A percentile compares a stretch with the other conserved stretches of the same genome.
Evolutionary conservation across 495 filamentous ascomycete species (phyloP).

Genomic region (Penicillium bovifimosum): DNA sequence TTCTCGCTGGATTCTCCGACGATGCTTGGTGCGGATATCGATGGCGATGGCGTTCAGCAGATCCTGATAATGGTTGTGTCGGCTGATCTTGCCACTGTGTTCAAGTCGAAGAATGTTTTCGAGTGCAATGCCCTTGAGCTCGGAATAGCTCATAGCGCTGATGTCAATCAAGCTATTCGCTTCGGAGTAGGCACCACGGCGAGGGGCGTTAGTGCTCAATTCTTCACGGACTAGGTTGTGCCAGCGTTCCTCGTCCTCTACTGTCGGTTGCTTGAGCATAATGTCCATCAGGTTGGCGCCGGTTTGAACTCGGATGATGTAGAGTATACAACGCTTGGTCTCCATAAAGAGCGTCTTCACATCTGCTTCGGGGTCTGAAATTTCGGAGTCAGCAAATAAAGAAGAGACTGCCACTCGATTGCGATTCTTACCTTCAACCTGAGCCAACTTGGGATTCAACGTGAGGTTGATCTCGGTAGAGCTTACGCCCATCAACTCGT

Average conservation of each 20-base stretch:
- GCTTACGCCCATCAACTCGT: conserved; percentile 79
- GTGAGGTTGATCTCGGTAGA: conserved; percentile 89
- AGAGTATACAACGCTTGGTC: conserved; percentile 93
- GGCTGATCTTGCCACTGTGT: conserved; percentile 73
- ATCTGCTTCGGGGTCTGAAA: conserved; percentile 76
- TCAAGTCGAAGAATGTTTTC: conserved; percentile 93
- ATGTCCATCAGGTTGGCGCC: conserved; percentile 92
- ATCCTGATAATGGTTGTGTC: conserved; percentile 94
- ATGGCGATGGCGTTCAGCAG: conserved; percentile 92
- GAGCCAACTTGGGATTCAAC: conserved; percentile 84
- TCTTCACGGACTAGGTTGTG: conserved; percentile 77
- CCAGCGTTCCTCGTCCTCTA: conserved; percentile 90
- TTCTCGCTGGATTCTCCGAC: conserved; percentile 81
- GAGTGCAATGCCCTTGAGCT: conserved; percentile 85
- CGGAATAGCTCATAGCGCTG: conserved; percentile 80
- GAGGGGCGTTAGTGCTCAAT: conserved; percentile 59
- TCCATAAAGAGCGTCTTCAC: conserved; percentile 93
- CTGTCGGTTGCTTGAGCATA: conserved; percentile 79
- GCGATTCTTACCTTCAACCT: conserved; percentile 60
- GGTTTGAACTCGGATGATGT: conserved; percentile 94
- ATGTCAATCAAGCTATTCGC: conserved; percentile 81
- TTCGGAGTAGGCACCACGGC: conserved; percentile 84
- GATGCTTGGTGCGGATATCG: conserved; percentile 95
- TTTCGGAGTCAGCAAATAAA: conserved; percentile 3
- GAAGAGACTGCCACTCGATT: background rate